These are phyloP conservation scores for Endogone sp. DNA, from an alignment of 192 early-diverging fungal genomes.

Conservation along the genomic window DNA sequence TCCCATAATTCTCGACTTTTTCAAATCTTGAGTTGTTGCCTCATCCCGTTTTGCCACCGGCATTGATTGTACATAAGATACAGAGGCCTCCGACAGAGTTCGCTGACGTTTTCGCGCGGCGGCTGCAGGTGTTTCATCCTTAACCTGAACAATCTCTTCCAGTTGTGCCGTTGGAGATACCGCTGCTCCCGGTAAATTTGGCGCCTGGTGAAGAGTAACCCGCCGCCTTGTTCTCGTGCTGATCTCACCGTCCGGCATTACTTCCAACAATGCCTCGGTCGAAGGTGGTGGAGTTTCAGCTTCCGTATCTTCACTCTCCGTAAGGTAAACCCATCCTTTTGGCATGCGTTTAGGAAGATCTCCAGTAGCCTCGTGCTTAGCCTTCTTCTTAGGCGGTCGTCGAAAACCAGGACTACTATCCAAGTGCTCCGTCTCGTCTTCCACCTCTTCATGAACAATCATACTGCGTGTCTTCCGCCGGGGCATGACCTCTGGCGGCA, in stretches of 20 bases:
- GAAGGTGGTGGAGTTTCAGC: neutral
- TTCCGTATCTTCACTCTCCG: conserved; percentile 31
- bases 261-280: neutral
- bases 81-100: neutral
- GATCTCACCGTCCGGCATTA: neutral
- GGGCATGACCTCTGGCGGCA: neutral
- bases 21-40: conserved; percentile 12
- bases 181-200: conserved; percentile 1
- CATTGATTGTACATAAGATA: neutral
- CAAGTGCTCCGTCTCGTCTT: conserved; percentile 9
- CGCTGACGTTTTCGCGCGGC: conserved; percentile 8
- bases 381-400: conserved; percentile 8
- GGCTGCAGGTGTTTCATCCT: conserved; percentile 3
- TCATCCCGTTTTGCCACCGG: neutral
- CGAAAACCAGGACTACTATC: conserved; percentile 13
- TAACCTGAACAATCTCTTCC: neutral
- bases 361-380: conserved; percentile 1
- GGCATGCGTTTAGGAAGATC: conserved; percentile 15
- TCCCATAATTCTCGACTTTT: conserved; percentile 6
- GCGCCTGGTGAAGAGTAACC: neutral
- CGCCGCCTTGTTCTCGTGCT: conserved; percentile 16
- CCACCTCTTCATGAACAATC: neutral
- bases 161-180: conserved; percentile 5
- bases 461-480: conserved; percentile 4
- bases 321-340: conserved; percentile 44